Evolutionary conservation across 2,329 filamentous ascomycete genomes (phyloP), one percentile per base, ranked within the genome.

Genomic region (Aspergillus neotritici): DNA sequence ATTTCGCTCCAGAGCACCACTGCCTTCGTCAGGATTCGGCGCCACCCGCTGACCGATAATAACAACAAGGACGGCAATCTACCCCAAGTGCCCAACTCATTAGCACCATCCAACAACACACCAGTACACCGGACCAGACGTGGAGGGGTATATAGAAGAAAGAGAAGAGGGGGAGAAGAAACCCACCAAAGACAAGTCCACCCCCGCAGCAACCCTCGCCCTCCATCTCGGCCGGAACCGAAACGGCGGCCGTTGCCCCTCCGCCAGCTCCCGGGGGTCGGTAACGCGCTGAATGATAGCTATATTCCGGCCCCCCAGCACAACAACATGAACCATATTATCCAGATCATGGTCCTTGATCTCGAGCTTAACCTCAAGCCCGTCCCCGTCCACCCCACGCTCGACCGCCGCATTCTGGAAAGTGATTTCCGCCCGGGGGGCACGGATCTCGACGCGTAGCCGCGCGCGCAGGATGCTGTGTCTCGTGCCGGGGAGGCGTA

Each of bases 151-250:
- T 34, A 31, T 7, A 16, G 2, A 43, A 42, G 34, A 39, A 36
- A 14, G 29, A 40, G 9, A 9, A 16, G 12, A 8, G 13, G n/a
- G 10, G 7, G 10, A 16, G 16, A 16, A 12, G 6, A 11, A 6
- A 48, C 48, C 34, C 30, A 52, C 49, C 37, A 52, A 13, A n/a
- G 47, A 44, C 14, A 53, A 29, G 43, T 53, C 51, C 31, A 53
- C 43, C 3, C 51, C 47, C 14, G 33, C 17, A 5, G 49, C 47
- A 42, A 53, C 37, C 9, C 40, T 42, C n/a, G 50, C 47, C 13
- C 30, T 47, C 51, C 51, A 53, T 37, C 43, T 48, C 0, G 51
- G 49, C 14, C 51, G 43, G 25, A 48, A 47, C 3, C 49, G 44
- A 42, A 50, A 53, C 15, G 47, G 49, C 11, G 46, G 44, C 34